Conservation (phyloP, 2,329 filamentous ascomycete species). For the Daldinia eschscholtzii region DNA sequence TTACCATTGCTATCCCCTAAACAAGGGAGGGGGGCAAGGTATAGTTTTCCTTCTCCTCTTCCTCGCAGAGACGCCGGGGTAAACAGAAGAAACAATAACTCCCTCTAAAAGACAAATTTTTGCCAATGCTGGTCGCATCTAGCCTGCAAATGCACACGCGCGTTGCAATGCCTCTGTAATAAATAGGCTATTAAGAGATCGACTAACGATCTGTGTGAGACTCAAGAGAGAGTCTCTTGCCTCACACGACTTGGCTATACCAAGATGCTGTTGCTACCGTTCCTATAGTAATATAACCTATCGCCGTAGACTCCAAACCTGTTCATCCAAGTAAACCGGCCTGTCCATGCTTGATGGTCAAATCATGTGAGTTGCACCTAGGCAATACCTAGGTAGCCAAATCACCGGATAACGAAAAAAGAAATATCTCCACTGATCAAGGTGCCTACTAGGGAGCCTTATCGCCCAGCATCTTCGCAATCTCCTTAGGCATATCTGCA, state of each 20-base stretch:
- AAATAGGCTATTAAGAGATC: background rate
- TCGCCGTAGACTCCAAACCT: conserved; percentile 1
- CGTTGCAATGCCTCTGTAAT: conserved; percentile 1
- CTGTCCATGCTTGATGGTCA: background rate
- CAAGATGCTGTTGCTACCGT: conserved; percentile 1
- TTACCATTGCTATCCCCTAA: conserved; percentile 2
- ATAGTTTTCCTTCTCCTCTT: background rate
- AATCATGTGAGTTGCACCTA: conserved; percentile 1
- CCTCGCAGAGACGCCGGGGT: background rate
- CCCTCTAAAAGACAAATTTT: conserved; percentile 1
- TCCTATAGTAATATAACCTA: conserved; percentile 24
- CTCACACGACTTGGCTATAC: background rate
- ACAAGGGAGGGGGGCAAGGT: conserved; percentile 3
- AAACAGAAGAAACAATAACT: background rate
- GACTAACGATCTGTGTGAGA: background rate
- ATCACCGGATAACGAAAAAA: background rate
- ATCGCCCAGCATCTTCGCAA: conserved; percentile 64
- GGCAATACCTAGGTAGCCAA: conserved; percentile 3
- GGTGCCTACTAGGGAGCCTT: conserved; percentile 51
- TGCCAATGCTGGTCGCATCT: background rate
- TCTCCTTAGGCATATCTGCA: conserved; percentile 70
- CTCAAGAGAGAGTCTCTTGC: background rate
- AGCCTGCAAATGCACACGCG: conserved; percentile 1
- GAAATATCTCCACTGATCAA: background rate
- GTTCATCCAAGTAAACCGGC: background rate